Evolutionary conservation across 2,329 filamentous ascomycete species (phyloP), one percentile per base, ranked within the genome.

Genomic region (Verruconis gallopava): DNA sequence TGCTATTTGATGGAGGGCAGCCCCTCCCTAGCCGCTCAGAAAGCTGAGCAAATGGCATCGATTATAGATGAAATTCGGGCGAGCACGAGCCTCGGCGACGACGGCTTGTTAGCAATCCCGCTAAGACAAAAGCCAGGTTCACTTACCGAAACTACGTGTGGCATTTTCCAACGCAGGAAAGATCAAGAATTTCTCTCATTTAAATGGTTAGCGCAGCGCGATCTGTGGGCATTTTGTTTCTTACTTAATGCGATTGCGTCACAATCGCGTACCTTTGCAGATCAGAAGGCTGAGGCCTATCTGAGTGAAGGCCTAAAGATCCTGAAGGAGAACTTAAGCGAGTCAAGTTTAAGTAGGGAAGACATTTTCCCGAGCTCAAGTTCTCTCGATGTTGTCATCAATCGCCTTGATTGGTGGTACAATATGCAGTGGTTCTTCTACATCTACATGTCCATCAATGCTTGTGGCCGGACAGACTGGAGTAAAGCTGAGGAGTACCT

Each of bases 391-490:
- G 37, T 44, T 4, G 47, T 53, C 4, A 43, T 53, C 12, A 47
- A 44, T 3, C 55, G 77, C 37, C 67, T 72, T 6, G 67, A 73
- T 46, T 85, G 80, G 79, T 73, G 79, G 39, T 68, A 65, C 43
- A 69, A 77, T 40, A 66, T 85, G 5, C 73, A 76, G 45, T 78
- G 75, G 55, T 81, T 85, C 48, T 67, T 85, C 25, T 72, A 79
- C 39, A 68, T 85, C n/a, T 69, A 88, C 14, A 73, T 79, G 19
- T 77, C 79, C 3, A 72, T 91, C 39, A 69, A 81, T 43, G 70
- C 76, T 1, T 82, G 80, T 36, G 79, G 76, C 33, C 73, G 78
- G 38, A 81, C 78, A 33, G 75, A 85, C 46, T 88, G 81, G 77
- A 61, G 69, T 9, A 67, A 69, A 34, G 81, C 83, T 3, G 71